Base-by-base conservation (phyloP, 192 early-diverging fungal genomes). In the Coemansia sp. region DNA sequence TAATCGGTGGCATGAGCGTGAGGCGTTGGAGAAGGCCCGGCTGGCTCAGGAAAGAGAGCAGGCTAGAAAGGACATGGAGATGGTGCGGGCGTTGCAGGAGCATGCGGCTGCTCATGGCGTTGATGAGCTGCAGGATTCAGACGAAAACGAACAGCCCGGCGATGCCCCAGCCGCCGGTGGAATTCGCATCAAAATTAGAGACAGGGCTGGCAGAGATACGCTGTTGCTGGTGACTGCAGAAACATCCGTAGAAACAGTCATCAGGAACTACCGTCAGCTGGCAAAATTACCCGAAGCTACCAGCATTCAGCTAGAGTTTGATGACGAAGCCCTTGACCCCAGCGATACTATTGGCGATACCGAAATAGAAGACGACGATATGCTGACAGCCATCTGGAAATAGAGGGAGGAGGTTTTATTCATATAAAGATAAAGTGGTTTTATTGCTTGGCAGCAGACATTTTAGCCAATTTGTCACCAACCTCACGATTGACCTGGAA, bases 401-500 rank as follows among this genome's bases (percentile, higher is more conserved):
- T 81, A 37, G 55, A 45, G 35, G 58, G 23, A 5, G 13, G 5
- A 43, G 20, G 2, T 45, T 20, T 18, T 45, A 18, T 46, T 9
- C 12, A 10, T 20, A 26, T n/a, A 46, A 11, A 23, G 21, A 44
- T 8, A 38, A 59, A 37, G 18, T 20, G 41, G 36, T 35, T 14
- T 39, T 64, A 53, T 57, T 79, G 65, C 57, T 79, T 74, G 20
- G 58, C 59, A 19, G 65, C 53, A 11, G 77, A 62, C 11, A 67
- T 51, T 48, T 88, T 77, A 50, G 87, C 79, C 58, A 93, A 79
- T 72, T 89, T 88, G 65, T 87, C 80, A 28, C 87, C 86, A 54
- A 92, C 74, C 31, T 84, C 80, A 59, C 79, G 82, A 62, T 90
- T 87, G 55, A 92, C 84, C 48, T 86, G 86, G 71, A 92, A 87